These are phyloP conservation scores for Eimeria necatrix DNA, from an alignment of 169 alveolate genomes.

Conservation along the genomic window DNA sequence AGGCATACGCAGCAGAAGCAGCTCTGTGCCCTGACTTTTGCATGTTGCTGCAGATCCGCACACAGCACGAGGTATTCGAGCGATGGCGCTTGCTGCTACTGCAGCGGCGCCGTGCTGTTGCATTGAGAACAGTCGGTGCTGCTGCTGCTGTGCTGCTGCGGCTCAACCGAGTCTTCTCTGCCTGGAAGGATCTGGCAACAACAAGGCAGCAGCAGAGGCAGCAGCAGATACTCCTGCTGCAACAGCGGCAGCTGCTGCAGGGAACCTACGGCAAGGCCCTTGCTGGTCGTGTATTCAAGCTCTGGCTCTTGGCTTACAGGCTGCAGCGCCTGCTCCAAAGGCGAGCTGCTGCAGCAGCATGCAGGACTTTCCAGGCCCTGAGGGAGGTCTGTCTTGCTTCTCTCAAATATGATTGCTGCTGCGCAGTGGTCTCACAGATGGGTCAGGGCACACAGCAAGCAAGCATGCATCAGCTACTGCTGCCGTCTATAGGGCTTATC, in stretches of 20 bases:
- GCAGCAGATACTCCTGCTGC: conserved; percentile 11
- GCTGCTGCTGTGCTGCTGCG: conserved; percentile 6
- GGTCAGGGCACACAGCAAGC: too few relatives aligned
- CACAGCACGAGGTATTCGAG: conserved; percentile 24
- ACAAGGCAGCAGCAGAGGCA: conserved; percentile 24
- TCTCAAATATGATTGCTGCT: not conserved
- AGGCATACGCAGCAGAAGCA: not conserved
- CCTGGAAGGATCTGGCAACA: conserved; percentile 15
- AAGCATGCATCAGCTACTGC: too few relatives aligned
- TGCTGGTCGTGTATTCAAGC: not conserved
- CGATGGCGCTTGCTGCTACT: not conserved
- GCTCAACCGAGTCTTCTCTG: not conserved
- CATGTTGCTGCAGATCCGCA: conserved; percentile 18
- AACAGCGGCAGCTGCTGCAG: not conserved
- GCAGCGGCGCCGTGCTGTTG: conserved; percentile 3
- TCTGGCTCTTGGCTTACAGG: not conserved
- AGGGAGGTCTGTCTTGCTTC: not conserved
- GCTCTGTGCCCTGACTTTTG: not conserved
- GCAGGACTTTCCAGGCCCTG: not conserved
- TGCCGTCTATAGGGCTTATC: too few relatives aligned
- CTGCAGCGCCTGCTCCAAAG: conserved; percentile 16
- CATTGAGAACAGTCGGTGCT: not conserved
- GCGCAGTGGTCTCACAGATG: not conserved
- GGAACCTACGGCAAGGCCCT: conserved; percentile 26
- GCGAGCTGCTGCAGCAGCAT: conserved; percentile 8